Evolutionary conservation across 202 grass and related monocot species (phyloP).

Genomic region (Hordeum pubiflorum): DNA sequence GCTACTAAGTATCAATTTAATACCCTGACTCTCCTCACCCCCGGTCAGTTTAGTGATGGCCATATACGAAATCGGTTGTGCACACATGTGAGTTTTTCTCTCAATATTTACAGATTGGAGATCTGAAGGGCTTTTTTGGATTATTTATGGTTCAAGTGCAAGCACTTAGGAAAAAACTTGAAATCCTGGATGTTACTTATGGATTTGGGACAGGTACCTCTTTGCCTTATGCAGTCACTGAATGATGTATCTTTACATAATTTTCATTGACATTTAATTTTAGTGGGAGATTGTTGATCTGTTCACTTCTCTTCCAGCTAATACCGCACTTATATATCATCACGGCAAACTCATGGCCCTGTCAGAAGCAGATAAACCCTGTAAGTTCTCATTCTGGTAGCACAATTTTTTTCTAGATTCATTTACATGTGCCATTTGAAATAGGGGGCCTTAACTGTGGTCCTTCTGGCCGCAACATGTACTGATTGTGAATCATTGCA

Average conservation of each 20-base stretch:
- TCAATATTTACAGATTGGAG: slow-evolving; percentile 61
- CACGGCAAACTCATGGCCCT: slow-evolving; percentile 88
- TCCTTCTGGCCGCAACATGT: neutral
- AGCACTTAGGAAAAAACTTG: slow-evolving; percentile 65
- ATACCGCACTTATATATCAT: slow-evolving; percentile 94
- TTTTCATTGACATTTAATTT: slow-evolving; percentile 6
- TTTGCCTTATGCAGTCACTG: neutral
- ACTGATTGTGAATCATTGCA: neutral
- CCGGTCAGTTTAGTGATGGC: neutral
- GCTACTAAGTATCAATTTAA: neutral
- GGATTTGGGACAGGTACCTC: slow-evolving; percentile 72
- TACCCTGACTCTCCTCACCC: neutral
- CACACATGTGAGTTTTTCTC: neutral
- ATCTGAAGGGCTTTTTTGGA: slow-evolving; percentile 83
- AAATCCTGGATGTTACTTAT: slow-evolving; percentile 79
- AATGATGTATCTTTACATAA: neutral
- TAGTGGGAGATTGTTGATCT: neutral
- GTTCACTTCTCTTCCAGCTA: slow-evolving; percentile 43
- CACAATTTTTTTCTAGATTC: neutral
- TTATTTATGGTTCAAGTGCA: slow-evolving; percentile 96
- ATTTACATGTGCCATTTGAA: neutral
- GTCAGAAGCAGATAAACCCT: slow-evolving; percentile 84
- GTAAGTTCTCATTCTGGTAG: slow-evolving; percentile 44
- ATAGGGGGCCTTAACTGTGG: neutral
- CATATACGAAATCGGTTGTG: neutral